A percentile compares a stretch with the other conserved stretches of the same genome.
phyloP scores from a whole-genome alignment of 2,329 filamentous ascomycete species.

The Aspergillus novoparasiticus region DNA sequence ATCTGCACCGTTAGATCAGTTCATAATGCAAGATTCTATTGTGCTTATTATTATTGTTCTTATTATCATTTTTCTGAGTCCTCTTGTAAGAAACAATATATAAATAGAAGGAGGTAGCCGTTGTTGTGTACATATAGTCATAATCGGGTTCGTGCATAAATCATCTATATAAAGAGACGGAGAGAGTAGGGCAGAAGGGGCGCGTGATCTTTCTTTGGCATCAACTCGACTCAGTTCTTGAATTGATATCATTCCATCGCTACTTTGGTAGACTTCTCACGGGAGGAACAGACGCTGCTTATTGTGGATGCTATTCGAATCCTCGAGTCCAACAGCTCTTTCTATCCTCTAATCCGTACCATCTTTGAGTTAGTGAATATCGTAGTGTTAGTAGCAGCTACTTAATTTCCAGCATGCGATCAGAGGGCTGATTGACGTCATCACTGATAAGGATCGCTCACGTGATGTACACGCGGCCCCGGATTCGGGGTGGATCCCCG shows the following conservation, averaged over 20 bases:
- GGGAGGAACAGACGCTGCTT: no score
- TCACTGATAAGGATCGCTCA: neutral
- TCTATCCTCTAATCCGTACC: no score
- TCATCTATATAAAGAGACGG: neutral
- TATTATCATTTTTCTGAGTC: neutral
- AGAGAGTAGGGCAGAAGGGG: neutral
- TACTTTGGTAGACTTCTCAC: neutral
- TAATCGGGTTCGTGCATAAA: neutral
- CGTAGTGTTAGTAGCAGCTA: neutral
- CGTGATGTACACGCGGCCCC: constrained; percentile 20
- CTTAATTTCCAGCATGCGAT: neutral
- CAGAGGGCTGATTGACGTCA: constrained; percentile 13
- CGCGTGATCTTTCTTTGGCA: neutral
- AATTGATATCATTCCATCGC: neutral
- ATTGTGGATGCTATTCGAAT: neutral
- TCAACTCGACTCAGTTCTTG: neutral
- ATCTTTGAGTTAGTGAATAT: no score
- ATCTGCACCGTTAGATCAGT: neutral
- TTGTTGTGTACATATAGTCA: constrained; percentile 1
- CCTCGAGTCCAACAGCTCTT: neutral
- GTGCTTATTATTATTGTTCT: neutral
- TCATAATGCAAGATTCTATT: neutral
- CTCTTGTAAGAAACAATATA: neutral
- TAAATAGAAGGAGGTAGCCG: neutral
- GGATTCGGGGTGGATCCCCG: constrained; percentile 14